Evolutionary conservation across 2,329 filamentous ascomycete species (phyloP), one percentile per base, ranked within the genome.

Genomic region (Cordyceps farinosa): DNA sequence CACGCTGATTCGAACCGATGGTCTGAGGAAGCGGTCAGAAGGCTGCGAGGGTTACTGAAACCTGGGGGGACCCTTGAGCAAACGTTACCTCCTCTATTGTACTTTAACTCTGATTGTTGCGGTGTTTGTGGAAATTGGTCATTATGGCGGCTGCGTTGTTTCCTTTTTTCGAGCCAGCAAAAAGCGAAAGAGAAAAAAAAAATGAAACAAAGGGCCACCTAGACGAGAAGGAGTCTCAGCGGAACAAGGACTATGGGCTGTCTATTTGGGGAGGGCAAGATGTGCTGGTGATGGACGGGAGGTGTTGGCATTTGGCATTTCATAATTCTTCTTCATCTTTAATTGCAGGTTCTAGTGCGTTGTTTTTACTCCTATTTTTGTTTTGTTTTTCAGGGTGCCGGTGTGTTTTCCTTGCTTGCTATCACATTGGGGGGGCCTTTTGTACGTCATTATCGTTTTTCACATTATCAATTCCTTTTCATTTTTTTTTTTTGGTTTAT

Each of bases 101-200:
- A 68, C 65, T 67, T 66, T 67, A 69, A 54, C 59, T 65, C 17
- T 58, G 52, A 63, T 65, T 65, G 57, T 66, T 66, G 65, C 15
- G 61, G 64, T 59, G 54, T 64, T 57, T 57, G 50, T 54, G 58
- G 58, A 45, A 53, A 61, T n/a, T 47, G 58, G 64, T 29, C 52
- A 63, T 30, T 61, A 51, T 54, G 61, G 42, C 45, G 38, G 45
- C 45, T 47, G 45, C 48, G 58, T 36, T 61, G 17, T 38, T 64
- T 5, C n/a, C 40, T 51, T n/a, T 55, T 63, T 52, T 6, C 11
- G 30, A 34, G 30, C 17, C 48, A 9, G 29, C 11, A 50, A 47
- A 9, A 62, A 32, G 22, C 22, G 22, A 8, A 30, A 27, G 32
- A 32, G 34, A 15, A 51, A 13, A 32, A 60, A 40, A 27, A 38